A percentile compares a stretch with the other conserved stretches of the same genome.
phyloP scores from a whole-genome alignment of 129 eudicot species.

The Helianthus annuus region DNA sequence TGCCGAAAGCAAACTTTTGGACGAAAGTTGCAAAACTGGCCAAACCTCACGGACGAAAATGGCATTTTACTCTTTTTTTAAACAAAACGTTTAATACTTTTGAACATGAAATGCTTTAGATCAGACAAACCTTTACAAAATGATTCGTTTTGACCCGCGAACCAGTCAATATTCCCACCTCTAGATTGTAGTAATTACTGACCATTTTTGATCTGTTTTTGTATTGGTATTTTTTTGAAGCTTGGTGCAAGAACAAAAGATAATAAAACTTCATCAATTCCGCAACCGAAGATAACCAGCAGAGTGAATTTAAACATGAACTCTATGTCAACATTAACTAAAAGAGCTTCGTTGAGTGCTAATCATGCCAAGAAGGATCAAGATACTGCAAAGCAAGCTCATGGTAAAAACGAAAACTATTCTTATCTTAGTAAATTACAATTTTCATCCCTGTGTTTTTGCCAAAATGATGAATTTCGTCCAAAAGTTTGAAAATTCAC shows the following conservation, averaged over 20 bases:
- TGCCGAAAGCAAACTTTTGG: too few relatives aligned
- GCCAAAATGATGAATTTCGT: too few relatives aligned
- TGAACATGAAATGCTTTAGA: neutral
- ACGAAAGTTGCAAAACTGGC: too few relatives aligned
- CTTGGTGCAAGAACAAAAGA: slow-evolving; percentile 39
- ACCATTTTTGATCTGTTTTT: slow-evolving; percentile 8
- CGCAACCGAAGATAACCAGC: slow-evolving; percentile 46
- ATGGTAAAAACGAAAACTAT: slow-evolving; percentile 26
- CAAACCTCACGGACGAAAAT: too few relatives aligned
- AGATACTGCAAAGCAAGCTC: slow-evolving; percentile 34
- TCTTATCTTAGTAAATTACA: neutral
- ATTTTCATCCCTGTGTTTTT: neutral
- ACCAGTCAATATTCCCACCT: neutral
- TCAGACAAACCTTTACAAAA: neutral
- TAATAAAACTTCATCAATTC: slow-evolving; percentile 31
- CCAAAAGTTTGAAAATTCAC: too few relatives aligned
- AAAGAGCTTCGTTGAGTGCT: slow-evolving; percentile 58
- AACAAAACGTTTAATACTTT: too few relatives aligned
- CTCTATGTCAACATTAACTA: slow-evolving; percentile 37
- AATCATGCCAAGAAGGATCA: slow-evolving; percentile 46
- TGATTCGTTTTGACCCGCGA: neutral
- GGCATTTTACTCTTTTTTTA: too few relatives aligned
- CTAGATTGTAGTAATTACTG: neutral
- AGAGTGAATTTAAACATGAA: slow-evolving; percentile 33
- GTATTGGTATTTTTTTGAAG: slow-evolving; percentile 25